phyloP scores from a whole-genome alignment of 2,329 filamentous ascomycete genomes.

The Fusarium abutilonis region DNA sequence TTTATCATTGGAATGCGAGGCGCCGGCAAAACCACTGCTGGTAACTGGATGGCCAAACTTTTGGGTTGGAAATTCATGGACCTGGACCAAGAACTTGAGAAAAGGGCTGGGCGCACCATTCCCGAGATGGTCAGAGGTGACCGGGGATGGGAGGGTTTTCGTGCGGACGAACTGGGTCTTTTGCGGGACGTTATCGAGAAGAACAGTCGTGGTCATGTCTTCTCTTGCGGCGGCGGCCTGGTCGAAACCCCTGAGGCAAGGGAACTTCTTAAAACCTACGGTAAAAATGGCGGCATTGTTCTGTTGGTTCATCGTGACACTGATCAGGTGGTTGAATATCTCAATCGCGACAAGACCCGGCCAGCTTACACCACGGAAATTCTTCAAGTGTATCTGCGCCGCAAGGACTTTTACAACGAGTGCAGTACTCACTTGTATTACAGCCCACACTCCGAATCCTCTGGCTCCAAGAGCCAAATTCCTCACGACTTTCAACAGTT shows the following conservation, averaged over 20 bases:
- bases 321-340: conserved; percentile 85
- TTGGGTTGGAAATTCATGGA: conserved; percentile 84
- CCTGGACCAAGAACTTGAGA: conserved; percentile 87
- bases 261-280: conserved; percentile 76
- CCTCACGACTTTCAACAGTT: conserved; percentile 53
- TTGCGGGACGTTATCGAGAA: conserved; percentile 79
- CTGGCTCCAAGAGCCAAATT: conserved; percentile 40
- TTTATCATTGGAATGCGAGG: conserved; percentile 98
- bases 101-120: conserved; percentile 76
- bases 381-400: conserved; percentile 86
- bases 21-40: conserved; percentile 94
- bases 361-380: conserved; percentile 95
- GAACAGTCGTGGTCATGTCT: conserved; percentile 78
- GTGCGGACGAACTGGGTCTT: conserved; percentile 78
- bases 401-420: conserved; percentile 88
- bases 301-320: conserved; percentile 89
- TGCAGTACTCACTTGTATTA: conserved; percentile 97
- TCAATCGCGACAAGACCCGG: conserved; percentile 87
- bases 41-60: conserved; percentile 81
- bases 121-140: conserved; percentile 81
- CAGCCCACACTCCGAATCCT: conserved; percentile 69
- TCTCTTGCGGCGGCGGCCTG: conserved; percentile 93
- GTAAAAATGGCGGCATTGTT: conserved; percentile 81
- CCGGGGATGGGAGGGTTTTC: conserved; percentile 87
- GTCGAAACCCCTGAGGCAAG: conserved; percentile 87